Base-by-base conservation (phyloP, 768 basidiomycete species). In the Infundibulicybe gibba region DNA sequence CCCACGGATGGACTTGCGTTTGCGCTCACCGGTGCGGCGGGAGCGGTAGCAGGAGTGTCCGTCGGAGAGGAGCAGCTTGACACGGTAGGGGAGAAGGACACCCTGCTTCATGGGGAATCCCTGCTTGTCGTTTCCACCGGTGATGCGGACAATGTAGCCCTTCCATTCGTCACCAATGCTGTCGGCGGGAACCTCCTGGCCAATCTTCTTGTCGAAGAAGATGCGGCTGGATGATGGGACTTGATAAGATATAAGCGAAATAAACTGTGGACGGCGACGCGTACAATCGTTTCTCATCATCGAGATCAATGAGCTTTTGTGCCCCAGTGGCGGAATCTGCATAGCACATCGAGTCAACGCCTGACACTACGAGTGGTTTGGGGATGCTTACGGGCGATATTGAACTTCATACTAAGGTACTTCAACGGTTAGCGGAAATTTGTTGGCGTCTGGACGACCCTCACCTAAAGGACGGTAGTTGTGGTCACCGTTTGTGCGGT, bases 41-140 rank as follows among this genome's bases (percentile, higher is more conserved):
- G 77, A 68, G 59, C 95, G 92, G 81, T 90, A 97, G 82, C 95
- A 98, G 30, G 94, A 95, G 84, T 98, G 95, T 43, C 94, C 94
- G 68, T 95, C 90, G 53, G 90, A 60, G 64, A 99, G 89, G 61
- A 98, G 90, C 55, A 99, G 88, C 52, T 82, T 77, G 59, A 94
- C 91, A 81, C 95, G 94, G 75, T 91, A 66, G 49, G 91, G 91
- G 61, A 95, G 81, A 51, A 98, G 88, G 56, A 97, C 90, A 75
- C 95, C 94, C 75, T 99, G 95, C 74, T 98, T 98, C 93, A 97
- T 97, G 41, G 94, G 93, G 81, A 97, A 95, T 63, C 94, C 93
- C 68, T 94, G 91, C 76, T 93, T 92, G 84, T 97, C 94, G 79
- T 97, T 97, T 54, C 95, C 92, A 60, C 94, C 94, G 25, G 91